Evolutionary conservation across 2,329 filamentous ascomycete species (phyloP).

Genomic region (Seiridium cupressi): DNA sequence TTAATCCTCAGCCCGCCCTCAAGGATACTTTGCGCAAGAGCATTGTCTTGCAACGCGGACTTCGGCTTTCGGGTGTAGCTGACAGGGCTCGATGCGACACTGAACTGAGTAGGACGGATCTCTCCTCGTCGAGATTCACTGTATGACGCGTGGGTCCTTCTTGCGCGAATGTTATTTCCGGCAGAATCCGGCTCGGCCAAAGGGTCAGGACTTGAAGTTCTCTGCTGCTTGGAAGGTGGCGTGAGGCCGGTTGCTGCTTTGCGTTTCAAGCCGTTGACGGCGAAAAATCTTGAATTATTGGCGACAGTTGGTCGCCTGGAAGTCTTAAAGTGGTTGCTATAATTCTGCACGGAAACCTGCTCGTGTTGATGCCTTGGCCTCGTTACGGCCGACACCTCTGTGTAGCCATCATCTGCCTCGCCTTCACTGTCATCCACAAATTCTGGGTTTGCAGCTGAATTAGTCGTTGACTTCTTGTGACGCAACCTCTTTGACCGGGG

Average conservation of each 20-base stretch:
- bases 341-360: no score
- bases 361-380: no score
- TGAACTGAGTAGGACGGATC: neutral
- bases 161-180: neutral
- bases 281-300: neutral
- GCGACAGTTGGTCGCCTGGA: no score
- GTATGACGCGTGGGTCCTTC: neutral
- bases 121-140: neutral
- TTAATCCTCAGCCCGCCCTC: neutral
- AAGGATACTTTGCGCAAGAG: neutral
- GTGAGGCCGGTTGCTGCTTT: neutral
- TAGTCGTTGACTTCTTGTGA: neutral
- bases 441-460: neutral
- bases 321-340: no score
- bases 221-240: neutral
- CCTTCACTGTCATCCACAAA: neutral
- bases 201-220: slow-evolving; percentile 6
- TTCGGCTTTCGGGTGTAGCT: neutral
- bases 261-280: neutral
- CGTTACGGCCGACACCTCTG: neutral
- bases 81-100: neutral
- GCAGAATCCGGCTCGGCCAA: neutral
- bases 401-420: neutral
- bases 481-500: neutral
- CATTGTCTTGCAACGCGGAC: neutral